A percentile compares a stretch with the other conserved stretches of the same genome.
phyloP scores from a whole-genome alignment of 345 rosid genomes.

The Populus simonii region DNA sequence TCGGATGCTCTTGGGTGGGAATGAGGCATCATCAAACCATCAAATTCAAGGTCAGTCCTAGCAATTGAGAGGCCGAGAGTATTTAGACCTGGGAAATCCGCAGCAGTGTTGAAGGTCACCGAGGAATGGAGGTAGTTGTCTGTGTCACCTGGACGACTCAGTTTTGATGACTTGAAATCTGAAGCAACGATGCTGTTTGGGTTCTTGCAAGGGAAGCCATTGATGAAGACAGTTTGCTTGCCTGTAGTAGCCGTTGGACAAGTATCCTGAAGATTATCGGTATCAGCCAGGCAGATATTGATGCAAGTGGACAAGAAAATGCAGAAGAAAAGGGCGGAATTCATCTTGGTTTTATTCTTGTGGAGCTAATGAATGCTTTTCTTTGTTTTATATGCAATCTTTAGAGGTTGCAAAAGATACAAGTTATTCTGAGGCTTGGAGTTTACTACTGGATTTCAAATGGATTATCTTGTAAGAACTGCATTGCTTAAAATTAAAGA shows the following conservation, averaged over 20 bases:
- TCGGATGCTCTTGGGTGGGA: slow-evolving; percentile 82
- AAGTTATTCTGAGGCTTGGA: slow-evolving; percentile 36
- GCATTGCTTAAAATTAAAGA: slow-evolving; percentile 45
- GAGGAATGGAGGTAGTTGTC: slow-evolving; percentile 49
- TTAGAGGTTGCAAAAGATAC: slow-evolving; percentile 23
- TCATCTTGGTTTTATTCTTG: slow-evolving; percentile 30
- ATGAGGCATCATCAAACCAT: slow-evolving; percentile 59
- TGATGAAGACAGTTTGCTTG: slow-evolving; percentile 45
- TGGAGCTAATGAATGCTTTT: slow-evolving; percentile 8
- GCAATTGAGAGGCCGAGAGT: slow-evolving; percentile 76
- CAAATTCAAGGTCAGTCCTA: slow-evolving; percentile 60
- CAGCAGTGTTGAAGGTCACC: slow-evolving; percentile 46
- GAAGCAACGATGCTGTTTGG: slow-evolving; percentile 43
- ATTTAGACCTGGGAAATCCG: slow-evolving; percentile 76
- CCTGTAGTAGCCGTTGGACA: slow-evolving; percentile 55
- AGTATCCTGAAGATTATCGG: slow-evolving; percentile 51
- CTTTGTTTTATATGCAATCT: slow-evolving; percentile 10
- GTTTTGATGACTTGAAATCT: slow-evolving; percentile 63
- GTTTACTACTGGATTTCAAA: slow-evolving; percentile 41
- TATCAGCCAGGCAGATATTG: slow-evolving; percentile 37
- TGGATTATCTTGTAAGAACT: slow-evolving; percentile 38
- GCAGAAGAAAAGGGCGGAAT: slow-evolving; percentile 18
- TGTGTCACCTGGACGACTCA: slow-evolving; percentile 52
- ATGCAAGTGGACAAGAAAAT: slow-evolving; percentile 23
- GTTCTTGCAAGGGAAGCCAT: slow-evolving; percentile 76